Evolutionary conservation across 2,329 filamentous ascomycete genomes (phyloP), one percentile per base, ranked within the genome.

Genomic region (Capronia americana): DNA sequence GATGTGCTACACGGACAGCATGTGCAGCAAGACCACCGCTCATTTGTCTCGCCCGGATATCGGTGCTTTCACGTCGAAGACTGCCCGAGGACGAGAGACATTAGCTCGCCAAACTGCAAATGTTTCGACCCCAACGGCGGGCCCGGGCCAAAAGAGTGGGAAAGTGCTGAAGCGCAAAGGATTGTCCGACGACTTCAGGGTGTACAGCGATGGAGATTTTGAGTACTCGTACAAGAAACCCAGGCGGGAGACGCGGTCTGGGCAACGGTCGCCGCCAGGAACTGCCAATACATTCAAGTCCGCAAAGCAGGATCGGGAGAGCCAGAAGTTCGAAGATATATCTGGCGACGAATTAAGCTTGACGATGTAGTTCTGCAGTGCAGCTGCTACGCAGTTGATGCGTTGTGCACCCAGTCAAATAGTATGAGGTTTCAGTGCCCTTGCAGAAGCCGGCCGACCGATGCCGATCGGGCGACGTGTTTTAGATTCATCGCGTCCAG

Each of bases 261-360:
- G 11, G 48, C 2, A 10, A 51, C 8, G 38, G 32, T 28, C 41
- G 10, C 17, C 23, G 38, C 38, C 38, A n/a, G 38, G 17, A n/a
- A n/a, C 17, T n/a, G 38, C 17, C 17, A 44, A 44, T 17, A 17
- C n/a, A 7, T 24, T 38, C 41, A 51, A 44, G 38, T 24, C 30
- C 12, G 12, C 11, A 23, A 17, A 7, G 44, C 44, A 44, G 38
- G 59, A 23, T 26, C 17, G 32, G 28, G 17, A 58, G 10, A 1
- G 51, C 41, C 26, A 30, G 17, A 8, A 32, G 26, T 7, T 59
- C n/a, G 64, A 67, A 12, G 50, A 60, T 24, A 58, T 46, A 10
- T 67, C 67, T 50, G 61, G 59, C 53, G 67, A 67, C 59, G 67
- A 69, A 56, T 51, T 63, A 54, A 65, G 62, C 51, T 61, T 69